A percentile compares a stretch with the other conserved stretches of the same genome.
phyloP scores from a whole-genome alignment of 2,329 filamentous ascomycete species.

The Sclerotinia glacialis region DNA sequence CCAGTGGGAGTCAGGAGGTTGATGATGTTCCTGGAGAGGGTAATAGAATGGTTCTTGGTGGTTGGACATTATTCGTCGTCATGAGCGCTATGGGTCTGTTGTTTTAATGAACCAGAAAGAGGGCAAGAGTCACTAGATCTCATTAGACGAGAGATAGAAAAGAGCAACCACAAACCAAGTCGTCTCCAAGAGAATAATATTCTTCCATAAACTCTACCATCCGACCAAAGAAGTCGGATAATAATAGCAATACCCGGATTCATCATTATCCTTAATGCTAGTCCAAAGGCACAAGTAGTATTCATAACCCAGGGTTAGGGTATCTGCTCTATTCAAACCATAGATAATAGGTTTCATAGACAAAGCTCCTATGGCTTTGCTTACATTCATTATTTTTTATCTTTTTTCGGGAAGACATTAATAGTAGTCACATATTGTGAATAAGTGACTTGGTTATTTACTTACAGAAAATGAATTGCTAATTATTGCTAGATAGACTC shows the following conservation, averaged over 20 bases:
- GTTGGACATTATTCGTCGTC: neutral
- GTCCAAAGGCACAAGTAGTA: neutral
- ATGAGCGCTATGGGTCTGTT: neutral
- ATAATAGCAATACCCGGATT: too few species aligned
- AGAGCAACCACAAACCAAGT: neutral
- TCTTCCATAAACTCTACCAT: neutral
- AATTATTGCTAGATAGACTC: too few species aligned
- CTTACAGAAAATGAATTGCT: too few species aligned
- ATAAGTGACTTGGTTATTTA: too few species aligned
- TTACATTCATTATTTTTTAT: neutral
- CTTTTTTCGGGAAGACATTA: too few species aligned
- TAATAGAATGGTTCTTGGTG: neutral
- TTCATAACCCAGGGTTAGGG: neutral
- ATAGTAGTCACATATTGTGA: too few species aligned
- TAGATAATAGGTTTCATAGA: neutral
- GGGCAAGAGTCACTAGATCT: too few species aligned
- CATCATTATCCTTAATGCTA: too few species aligned
- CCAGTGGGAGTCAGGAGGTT: conserved; percentile 1
- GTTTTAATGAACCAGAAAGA: neutral
- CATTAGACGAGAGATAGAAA: too few species aligned
- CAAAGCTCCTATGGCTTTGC: neutral
- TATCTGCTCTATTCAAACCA: neutral
- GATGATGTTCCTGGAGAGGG: neutral
- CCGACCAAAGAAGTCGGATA: neutral
- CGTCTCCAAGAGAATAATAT: too few species aligned